Conservation (phyloP, 768 basidiomycete species). For the Termitomyces sp. region DNA sequence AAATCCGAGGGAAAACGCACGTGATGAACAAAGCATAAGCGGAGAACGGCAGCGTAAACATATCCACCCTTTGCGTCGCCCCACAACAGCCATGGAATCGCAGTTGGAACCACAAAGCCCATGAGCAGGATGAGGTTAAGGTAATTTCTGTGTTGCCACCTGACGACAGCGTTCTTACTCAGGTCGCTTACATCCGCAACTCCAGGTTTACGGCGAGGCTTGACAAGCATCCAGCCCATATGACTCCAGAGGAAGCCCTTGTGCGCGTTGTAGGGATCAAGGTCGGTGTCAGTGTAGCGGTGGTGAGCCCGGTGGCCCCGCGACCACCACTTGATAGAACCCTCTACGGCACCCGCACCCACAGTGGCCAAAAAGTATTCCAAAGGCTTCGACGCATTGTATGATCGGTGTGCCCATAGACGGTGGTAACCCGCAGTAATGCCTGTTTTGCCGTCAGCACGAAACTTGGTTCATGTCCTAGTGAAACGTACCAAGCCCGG, state of each 20-base stretch:
- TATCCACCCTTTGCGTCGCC: slow-evolving; percentile 84
- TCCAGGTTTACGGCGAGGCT: slow-evolving; percentile 85
- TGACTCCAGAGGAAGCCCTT: slow-evolving; percentile 86
- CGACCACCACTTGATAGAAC: slow-evolving; percentile 99
- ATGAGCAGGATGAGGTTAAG: slow-evolving; percentile 61
- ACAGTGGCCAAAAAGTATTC: slow-evolving; percentile 81
- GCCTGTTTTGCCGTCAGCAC: slow-evolving; percentile 29
- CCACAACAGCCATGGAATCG: slow-evolving; percentile 79
- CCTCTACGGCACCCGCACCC: slow-evolving; percentile 92
- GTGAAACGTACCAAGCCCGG: slow-evolving; percentile 62
- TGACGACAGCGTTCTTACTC: slow-evolving; percentile 70
- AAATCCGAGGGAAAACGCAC: slow-evolving; percentile 35
- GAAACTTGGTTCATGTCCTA: background rate
- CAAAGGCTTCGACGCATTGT: slow-evolving; percentile 84
- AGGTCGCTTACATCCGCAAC: slow-evolving; percentile 88
- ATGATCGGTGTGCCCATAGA: slow-evolving; percentile 94
- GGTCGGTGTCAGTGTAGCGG: slow-evolving; percentile 93
- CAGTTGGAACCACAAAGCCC: slow-evolving; percentile 70
- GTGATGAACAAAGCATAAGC: slow-evolving; percentile 85
- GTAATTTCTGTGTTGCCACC: slow-evolving; percentile 88
- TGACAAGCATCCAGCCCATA: slow-evolving; percentile 90
- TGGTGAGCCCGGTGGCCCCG: slow-evolving; percentile 97
- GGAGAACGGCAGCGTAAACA: slow-evolving; percentile 75
- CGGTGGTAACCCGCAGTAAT: slow-evolving; percentile 96
- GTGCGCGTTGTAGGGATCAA: slow-evolving; percentile 94